A percentile compares a stretch with the other conserved stretches of the same genome.
Conservation (phyloP, 2,329 filamentous ascomycete species). For the Microcera coccophila region DNA sequence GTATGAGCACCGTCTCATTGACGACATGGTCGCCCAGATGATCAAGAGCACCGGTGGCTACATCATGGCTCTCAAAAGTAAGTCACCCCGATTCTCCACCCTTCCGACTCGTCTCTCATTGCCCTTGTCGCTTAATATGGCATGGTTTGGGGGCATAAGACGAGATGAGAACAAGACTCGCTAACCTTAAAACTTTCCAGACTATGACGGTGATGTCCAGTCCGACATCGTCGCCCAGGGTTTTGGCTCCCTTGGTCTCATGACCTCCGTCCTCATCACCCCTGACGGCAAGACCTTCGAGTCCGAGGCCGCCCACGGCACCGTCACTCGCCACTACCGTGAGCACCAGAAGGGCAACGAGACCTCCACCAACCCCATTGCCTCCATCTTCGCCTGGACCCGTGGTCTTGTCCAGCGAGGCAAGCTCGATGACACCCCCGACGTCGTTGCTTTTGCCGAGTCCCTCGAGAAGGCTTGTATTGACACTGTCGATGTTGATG, state of each 20-base stretch:
- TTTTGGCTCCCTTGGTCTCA: slow-evolving; percentile 94
- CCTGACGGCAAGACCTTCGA: slow-evolving; percentile 96
- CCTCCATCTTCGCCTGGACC: slow-evolving; percentile 98
- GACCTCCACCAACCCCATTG: slow-evolving; percentile 97
- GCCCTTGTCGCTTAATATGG: slow-evolving; percentile 5
- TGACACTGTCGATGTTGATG: slow-evolving; percentile 88
- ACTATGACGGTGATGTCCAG: slow-evolving; percentile 98
- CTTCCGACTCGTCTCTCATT: background rate
- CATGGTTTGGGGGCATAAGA: background rate
- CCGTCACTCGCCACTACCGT: slow-evolving; percentile 96
- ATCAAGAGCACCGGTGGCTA: slow-evolving; percentile 97
- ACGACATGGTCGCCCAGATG: slow-evolving; percentile 99
- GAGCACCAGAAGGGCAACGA: slow-evolving; percentile 98
- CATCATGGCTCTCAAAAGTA: slow-evolving; percentile 97
- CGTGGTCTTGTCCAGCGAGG: slow-evolving; percentile 90
- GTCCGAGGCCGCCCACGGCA: slow-evolving; percentile 96
- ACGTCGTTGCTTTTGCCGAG: slow-evolving; percentile 87
- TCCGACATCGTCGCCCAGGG: slow-evolving; percentile 98
- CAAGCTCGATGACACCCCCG: slow-evolving; percentile 87
- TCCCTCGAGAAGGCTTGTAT: slow-evolving; percentile 88
- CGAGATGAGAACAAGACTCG: slow-evolving; percentile 10
- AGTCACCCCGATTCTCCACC: slow-evolving; percentile 33
- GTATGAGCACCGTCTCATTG: slow-evolving; percentile 99
- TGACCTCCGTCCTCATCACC: slow-evolving; percentile 97
- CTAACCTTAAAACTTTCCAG: slow-evolving; percentile 47